Base-by-base conservation (phyloP, 768 basidiomycete genomes). In the Suillus occidentalis region DNA sequence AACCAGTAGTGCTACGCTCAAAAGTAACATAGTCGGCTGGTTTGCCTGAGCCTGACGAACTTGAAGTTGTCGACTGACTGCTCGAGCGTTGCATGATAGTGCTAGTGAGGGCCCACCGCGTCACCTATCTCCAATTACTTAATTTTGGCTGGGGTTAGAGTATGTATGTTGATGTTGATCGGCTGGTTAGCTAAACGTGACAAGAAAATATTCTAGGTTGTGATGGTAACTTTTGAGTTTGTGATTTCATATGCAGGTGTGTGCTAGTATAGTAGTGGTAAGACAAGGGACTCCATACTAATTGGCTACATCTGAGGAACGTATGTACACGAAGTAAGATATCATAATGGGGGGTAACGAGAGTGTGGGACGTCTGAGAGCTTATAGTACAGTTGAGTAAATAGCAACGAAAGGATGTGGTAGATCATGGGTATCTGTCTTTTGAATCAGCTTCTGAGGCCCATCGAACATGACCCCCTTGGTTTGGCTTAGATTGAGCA, bases 1-100 rank as follows among this genome's bases (percentile, higher is more conserved):
- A 94, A 43, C 85, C 86, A 59, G 81, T 75, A 2, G 89, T 85
- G 52, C 85, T 89, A 66, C 97, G 85, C 70, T 96, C 90, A 76
- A 99, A 99, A 79, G 92, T 94, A 58, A 97, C 94, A 81, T 92
- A 93, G 75, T 96, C 95, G 77, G 79, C 72, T 14, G 80, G 79
- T 70, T 84, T 83, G 40, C 72, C 72, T 16, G 78, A 64, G 62
- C 63, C 75, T 60, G 68, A 58, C 20, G 68, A 50, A 28, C 25
- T 50, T 28, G 25, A 39, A 37, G 72, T 61, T 20, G 69, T 74
- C 52, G 74, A 63, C 56, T 71, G 69, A 59, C 73, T 77, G 68
- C 68, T 73, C 28, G 74, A 70, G 63, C 75, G 76, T 59, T 75
- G 76, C 74, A 75, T 75, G 60, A 36, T 13, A 34, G 28, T 75